Evolutionary conservation across 768 basidiomycete species (phyloP).

Genomic region (Austroboletus festivus): DNA sequence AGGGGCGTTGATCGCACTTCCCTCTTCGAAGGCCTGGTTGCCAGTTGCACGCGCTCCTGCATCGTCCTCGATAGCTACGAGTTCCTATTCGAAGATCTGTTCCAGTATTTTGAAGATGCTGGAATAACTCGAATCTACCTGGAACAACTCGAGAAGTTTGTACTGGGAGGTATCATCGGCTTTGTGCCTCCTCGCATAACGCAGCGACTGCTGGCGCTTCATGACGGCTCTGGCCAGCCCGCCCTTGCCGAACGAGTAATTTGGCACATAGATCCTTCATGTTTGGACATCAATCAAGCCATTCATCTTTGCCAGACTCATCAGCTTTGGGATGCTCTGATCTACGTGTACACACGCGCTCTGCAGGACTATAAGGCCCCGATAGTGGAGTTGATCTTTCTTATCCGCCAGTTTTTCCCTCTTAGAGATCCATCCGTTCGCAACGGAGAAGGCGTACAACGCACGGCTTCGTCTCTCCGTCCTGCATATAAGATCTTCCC

Average conservation of each 20-base stretch:
- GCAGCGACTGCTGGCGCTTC: constrained; percentile 75
- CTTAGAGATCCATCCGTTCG: constrained; percentile 1
- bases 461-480: constrained; percentile 36
- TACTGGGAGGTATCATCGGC: constrained; percentile 70
- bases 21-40: constrained; percentile 86
- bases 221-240: constrained; percentile 66
- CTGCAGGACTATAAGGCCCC: constrained; percentile 88
- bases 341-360: constrained; percentile 90
- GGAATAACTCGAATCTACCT: constrained; percentile 87
- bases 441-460: constrained; percentile 14
- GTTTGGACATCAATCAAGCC: constrained; percentile 91
- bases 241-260: constrained; percentile 85
- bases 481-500: constrained; percentile 92
- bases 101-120: constrained; percentile 80
- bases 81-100: constrained; percentile 91
- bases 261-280: constrained; percentile 92
- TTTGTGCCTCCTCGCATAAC: constrained; percentile 84
- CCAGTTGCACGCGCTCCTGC: constrained; percentile 73
- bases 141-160: constrained; percentile 73
- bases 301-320: constrained; percentile 81
- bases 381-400: constrained; percentile 74
- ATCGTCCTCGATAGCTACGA: constrained; percentile 77
- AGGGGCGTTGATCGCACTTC: constrained; percentile 90
- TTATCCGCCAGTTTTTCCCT: constrained; percentile 53
- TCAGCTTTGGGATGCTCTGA: constrained; percentile 87